Percentiles rank a stretch among this genome's conserved stretches.
Evolutionary conservation across 2,329 filamentous ascomycete genomes (phyloP).

Genomic region (Chrysosporium keratinophilum): DNA sequence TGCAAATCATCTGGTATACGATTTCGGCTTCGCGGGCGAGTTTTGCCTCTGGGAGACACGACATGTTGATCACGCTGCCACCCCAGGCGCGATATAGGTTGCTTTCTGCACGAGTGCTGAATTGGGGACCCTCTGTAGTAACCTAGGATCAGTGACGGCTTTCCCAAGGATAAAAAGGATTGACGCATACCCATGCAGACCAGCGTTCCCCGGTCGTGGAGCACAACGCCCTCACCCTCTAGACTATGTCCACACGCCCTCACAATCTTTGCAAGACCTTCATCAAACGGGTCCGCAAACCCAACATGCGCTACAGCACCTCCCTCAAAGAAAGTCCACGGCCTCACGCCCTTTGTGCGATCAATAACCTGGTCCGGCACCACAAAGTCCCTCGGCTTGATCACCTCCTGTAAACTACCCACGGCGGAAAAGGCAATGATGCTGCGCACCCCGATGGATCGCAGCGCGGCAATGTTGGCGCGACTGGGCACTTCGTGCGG

Average conservation of each 20-base stretch:
- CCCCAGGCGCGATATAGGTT: slow-evolving; percentile 93
- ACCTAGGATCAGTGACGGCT: slow-evolving; percentile 2
- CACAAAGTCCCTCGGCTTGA: slow-evolving; percentile 93
- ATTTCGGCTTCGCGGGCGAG: slow-evolving; percentile 93
- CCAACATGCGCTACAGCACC: slow-evolving; percentile 89
- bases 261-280: slow-evolving; percentile 63
- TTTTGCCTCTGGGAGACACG: slow-evolving; percentile 86
- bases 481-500: slow-evolving; percentile 91
- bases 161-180: background rate
- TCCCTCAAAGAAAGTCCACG: slow-evolving; percentile 78
- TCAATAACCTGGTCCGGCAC: slow-evolving; percentile 95
- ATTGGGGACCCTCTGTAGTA: slow-evolving; percentile 78
- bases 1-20: slow-evolving; percentile 96
- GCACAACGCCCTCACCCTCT: slow-evolving; percentile 69
- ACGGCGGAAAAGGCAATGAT: slow-evolving; percentile 94
- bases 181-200: slow-evolving; percentile 72
- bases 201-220: slow-evolving; percentile 76
- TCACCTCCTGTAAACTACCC: slow-evolving; percentile 80
- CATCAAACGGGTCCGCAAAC: slow-evolving; percentile 92
- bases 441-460: slow-evolving; percentile 76
- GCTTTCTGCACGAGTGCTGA: slow-evolving; percentile 90
- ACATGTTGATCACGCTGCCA: slow-evolving; percentile 97
- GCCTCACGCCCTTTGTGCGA: slow-evolving; percentile 86
- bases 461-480: slow-evolving; percentile 96
- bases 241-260: slow-evolving; percentile 64